Conservation (phyloP, 805 yeast species). For the Yamadazyma ubonensis region DNA sequence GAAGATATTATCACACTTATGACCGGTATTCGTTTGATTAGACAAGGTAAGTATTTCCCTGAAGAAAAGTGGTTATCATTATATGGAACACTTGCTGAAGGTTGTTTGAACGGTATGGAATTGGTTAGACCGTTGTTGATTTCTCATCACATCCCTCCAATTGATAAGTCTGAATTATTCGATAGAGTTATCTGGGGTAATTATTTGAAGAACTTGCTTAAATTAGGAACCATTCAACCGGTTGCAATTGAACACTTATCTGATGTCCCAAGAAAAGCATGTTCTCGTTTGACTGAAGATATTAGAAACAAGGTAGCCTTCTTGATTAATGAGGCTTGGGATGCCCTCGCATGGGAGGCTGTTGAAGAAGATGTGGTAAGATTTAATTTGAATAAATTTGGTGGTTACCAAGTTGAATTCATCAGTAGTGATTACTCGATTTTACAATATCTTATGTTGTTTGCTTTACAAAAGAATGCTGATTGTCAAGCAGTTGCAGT, state of each 20-base stretch:
- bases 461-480: slow-evolving; percentile 66
- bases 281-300: slow-evolving; percentile 60
- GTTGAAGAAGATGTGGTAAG: slow-evolving; percentile 53
- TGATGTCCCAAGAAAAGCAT: slow-evolving; percentile 70
- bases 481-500: slow-evolving; percentile 62
- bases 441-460: slow-evolving; percentile 60
- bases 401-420: slow-evolving; percentile 71
- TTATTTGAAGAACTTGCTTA: slow-evolving; percentile 56
- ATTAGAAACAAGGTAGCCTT: slow-evolving; percentile 58
- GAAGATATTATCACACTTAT: slow-evolving; percentile 45
- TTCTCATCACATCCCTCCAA: slow-evolving; percentile 50
- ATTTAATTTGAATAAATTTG: slow-evolving; percentile 60
- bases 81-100: slow-evolving; percentile 55
- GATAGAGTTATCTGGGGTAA: slow-evolving; percentile 68
- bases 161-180: slow-evolving; percentile 49
- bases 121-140: slow-evolving; percentile 52
- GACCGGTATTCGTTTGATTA: slow-evolving; percentile 49
- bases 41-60: slow-evolving; percentile 62
- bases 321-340: slow-evolving; percentile 68
- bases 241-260: slow-evolving; percentile 68
- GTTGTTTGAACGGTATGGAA: slow-evolving; percentile 53
- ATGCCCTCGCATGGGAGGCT: slow-evolving; percentile 63
- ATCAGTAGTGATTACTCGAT: slow-evolving; percentile 57
- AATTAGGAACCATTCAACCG: slow-evolving; percentile 64
- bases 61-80: slow-evolving; percentile 72